Base-by-base conservation (phyloP, 441 rosid species). In the Bocquillonia castaneifolia region DNA sequence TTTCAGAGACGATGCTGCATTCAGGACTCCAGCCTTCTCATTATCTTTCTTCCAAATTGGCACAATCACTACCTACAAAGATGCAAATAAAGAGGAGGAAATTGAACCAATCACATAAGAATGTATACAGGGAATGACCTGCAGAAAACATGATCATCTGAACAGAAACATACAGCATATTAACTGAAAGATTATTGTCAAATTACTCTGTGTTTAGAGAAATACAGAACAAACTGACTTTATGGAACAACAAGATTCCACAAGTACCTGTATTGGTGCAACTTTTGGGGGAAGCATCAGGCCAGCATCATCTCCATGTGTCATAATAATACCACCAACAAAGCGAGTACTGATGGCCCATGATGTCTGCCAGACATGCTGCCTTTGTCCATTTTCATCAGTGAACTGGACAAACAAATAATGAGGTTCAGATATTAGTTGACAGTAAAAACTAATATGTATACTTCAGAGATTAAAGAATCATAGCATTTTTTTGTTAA, bases 231-330 rank as follows among this genome's bases (percentile, higher is more conserved):
- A 52, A 10, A 29, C 31, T 63, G 18, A 37, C 51, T 25, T 29
- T 13, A 15, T 10, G 37, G 58, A 58, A 20, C 1, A 56, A 22
- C 37, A 72, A 22, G 23, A 32, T 37, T 23, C 45, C 20, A 55
- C 55, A 76, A 20, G n/a, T 73, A 88, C 99, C 87, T 91, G 96
- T 75, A 88, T 76, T 47, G 99, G 96, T 73, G 98, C 98, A 75
- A 89, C 53, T 67, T 80, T 86, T 1, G 97, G 97, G 42, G 97
- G 97, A 81, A 89, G 93, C 90, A 86, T 93, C 66, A 93, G 81
- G 36, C 99, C 99, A 64, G 81, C 64, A 82, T 91, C 99, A 89
- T 93, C 97, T 73, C 95, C 97, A 72, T 90, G 96, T n/a, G 94
- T 85, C 98, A 93, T 93, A 73, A 93, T 93, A 76, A 93, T 88